These are phyloP conservation scores for Kwoniella shivajii DNA, from an alignment of 1,284 basidiomycete species.

Conservation along the genomic window DNA sequence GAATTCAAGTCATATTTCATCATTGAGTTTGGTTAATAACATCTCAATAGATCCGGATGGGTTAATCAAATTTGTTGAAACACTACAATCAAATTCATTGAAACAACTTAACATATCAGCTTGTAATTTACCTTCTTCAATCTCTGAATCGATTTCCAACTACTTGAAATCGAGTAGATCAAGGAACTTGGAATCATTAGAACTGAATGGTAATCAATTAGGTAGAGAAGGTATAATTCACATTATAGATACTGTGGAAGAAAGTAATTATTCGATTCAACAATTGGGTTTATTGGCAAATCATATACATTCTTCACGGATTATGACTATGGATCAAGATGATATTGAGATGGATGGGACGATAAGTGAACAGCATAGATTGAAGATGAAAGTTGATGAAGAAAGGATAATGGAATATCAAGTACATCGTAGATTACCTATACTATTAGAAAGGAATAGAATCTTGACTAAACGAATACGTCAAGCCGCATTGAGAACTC, in stretches of 20 bases:
- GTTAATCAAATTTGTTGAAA: slow-evolving; percentile 27
- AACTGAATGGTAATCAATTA: slow-evolving; percentile 46
- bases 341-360: background rate
- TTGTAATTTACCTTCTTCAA: slow-evolving; percentile 27
- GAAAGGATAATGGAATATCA: slow-evolving; percentile 24
- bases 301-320: slow-evolving; percentile 1
- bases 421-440: slow-evolving; percentile 32
- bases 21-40: slow-evolving; percentile 43
- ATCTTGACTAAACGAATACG: slow-evolving; percentile 34
- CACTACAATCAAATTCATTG: slow-evolving; percentile 32
- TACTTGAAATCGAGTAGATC: slow-evolving; percentile 31
- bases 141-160: slow-evolving; percentile 22
- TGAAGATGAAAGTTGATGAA: slow-evolving; percentile 10
- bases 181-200: slow-evolving; percentile 33
- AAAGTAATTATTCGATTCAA: slow-evolving; percentile 32
- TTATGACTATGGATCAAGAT: background rate
- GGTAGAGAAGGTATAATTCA: slow-evolving; percentile 30
- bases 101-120: slow-evolving; percentile 42
- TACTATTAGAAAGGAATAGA: slow-evolving; percentile 41
- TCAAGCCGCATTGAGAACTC: slow-evolving; percentile 24
- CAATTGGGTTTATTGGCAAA: slow-evolving; percentile 42
- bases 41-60: slow-evolving; percentile 22
- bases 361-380: background rate
- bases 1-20: slow-evolving; percentile 32
- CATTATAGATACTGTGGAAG: slow-evolving; percentile 43